Evolutionary conservation across 345 rosid genomes (phyloP), one percentile per base, ranked within the genome.

Genomic region (Camelina laxa): DNA sequence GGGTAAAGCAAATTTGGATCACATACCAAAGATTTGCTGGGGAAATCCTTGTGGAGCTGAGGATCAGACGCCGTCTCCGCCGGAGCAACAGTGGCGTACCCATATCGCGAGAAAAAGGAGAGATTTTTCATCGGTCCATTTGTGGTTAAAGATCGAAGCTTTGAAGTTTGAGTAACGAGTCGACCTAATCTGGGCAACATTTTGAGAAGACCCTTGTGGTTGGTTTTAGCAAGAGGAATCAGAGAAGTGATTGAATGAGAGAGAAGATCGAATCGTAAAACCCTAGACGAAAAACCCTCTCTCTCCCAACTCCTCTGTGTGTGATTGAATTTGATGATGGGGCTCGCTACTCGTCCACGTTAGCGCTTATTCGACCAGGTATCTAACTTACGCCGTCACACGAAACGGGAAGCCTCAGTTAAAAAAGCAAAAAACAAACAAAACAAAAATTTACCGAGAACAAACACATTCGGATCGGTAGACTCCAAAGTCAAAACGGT

Each of bases 111-210:
- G 79, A 80, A 49, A 21, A 58, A 36, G 30, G 53, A 49, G 39
- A 63, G 14, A 57, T 69, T 79, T 15, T 76, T 80, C 31, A 79
- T 27, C 39, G 67, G 49, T 41, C 75, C 78, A 56, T 67, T 47
- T 42, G 77, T 33, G 42, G 20, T 69, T 1, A 83, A 48, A 27
- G 86, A 79, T 31, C 72, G 65, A n/a, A 83, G 61, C 80, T 82
- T 87, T 54, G 83, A 78, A 22, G 82, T 38, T 56, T 68, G 85
- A 10, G 67, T 39, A 47, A 71, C 31, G 59, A 80, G 63, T 79
- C 91, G 81, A 74, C 72, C 71, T 82, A 89, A 90, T 78, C 93
- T 87, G 17, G 84, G 60, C 16, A 89, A 70, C 98, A 91, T 93
- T 56, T 56, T 19, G 17, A 10, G 0, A 66, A 47, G 3, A 15